Evolutionary conservation across 805 yeast genomes (phyloP), one percentile per base, ranked within the genome.

Genomic region (Starmera caribaea): DNA sequence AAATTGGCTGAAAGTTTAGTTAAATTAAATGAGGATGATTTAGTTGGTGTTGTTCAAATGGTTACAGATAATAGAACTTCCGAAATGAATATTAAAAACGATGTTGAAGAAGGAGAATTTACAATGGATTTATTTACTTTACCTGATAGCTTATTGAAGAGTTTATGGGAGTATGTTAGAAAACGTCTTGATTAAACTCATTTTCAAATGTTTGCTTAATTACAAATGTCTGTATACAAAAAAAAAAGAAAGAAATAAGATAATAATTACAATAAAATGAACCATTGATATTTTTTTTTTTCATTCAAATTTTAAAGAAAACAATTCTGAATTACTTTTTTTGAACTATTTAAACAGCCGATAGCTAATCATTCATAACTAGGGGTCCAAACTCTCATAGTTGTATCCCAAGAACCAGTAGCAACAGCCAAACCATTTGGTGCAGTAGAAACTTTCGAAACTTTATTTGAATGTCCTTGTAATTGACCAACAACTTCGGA

Each of bases 31-130:
- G 97, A 90, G 62, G 97, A 92, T 57, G 97, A 92, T 61, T 69
- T 90, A 49, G 76, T 92, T 38, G 94, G 88, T 29, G 92, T 92
- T 37, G 97, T 90, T 40, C 97, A 90, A 63, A 89, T 90, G 96
- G 92, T 90, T 32, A 88, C 95, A 34, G 97, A 90, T 60, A 92
- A 92, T 65, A 76, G 86, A 57, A 87, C 97, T 5, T 77, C 86
- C 35, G 97, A 90, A 37, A 90, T 90, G 95, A 88, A 83, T 62
- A 82, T 90, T 51, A 89, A 89, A 58, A 90, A 92, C 60, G 95
- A 90, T 54, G 88, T 86, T 38, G 97, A 90, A 45, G 90, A 86
- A 53, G 98, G 98, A 39, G 97, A 92, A 66, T 90, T 92, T 61
- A 87, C 95, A 40, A 86, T 90, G 85, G 98, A 90, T 64, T 73